Evolutionary conservation across 2,329 filamentous ascomycete species (phyloP).

Genomic region (Elsinoe ampelina): DNA sequence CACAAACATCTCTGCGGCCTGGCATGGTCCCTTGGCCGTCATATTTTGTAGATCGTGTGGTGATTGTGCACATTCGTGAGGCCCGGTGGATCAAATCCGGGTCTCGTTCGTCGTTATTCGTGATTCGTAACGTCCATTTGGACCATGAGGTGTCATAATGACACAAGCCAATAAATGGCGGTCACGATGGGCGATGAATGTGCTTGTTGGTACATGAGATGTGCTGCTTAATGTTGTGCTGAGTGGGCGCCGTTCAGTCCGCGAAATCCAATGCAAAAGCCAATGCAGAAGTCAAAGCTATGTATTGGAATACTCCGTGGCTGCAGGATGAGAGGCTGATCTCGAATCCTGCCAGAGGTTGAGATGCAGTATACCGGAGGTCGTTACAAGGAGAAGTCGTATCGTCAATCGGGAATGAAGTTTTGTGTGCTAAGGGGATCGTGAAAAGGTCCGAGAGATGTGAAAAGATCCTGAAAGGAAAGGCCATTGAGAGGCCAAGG

Average conservation of each 20-base stretch:
- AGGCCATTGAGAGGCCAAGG: too few relatives aligned
- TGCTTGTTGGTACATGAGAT: background rate
- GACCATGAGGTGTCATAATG: background rate
- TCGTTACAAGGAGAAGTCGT: too few relatives aligned
- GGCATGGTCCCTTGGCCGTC: background rate
- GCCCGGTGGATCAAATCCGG: background rate
- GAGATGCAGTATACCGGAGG: too few relatives aligned
- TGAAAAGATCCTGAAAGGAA: background rate
- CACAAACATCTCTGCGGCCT: background rate
- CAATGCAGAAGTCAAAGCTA: background rate
- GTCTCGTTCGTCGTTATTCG: background rate
- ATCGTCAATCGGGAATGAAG: too few relatives aligned
- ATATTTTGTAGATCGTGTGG: background rate
- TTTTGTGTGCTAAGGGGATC: too few relatives aligned
- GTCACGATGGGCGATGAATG: background rate
- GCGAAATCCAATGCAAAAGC: too few relatives aligned
- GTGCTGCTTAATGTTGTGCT: background rate
- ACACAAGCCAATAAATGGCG: background rate
- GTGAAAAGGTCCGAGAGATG: background rate
- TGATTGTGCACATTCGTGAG: constrained; percentile 8
- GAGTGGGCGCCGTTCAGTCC: too few relatives aligned
- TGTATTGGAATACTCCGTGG: background rate
- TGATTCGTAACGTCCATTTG: background rate
- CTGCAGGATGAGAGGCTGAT: too few relatives aligned
- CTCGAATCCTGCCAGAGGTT: too few relatives aligned